A percentile compares a stretch with the other conserved stretches of the same genome.
Conservation (phyloP, 331 rosid genomes). For the Quercus phellos region DNA sequence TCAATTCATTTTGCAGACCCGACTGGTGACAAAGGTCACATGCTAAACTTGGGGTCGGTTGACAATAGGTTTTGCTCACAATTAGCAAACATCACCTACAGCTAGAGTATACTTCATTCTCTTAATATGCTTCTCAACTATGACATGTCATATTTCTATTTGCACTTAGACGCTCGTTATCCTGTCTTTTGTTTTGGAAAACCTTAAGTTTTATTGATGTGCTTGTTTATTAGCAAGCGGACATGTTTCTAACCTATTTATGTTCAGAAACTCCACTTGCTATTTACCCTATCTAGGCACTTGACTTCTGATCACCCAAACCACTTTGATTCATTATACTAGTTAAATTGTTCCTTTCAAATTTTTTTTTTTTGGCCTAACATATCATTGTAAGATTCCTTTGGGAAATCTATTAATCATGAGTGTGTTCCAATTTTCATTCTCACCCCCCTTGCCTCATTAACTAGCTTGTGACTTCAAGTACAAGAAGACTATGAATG, state of each 20-base stretch:
- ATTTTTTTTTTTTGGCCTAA: background rate
- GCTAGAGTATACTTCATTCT: background rate
- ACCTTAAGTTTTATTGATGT: background rate
- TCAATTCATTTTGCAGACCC: background rate
- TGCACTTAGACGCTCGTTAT: background rate
- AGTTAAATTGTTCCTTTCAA: background rate
- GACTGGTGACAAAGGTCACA: background rate
- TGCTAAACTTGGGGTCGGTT: background rate
- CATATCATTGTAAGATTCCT: background rate
- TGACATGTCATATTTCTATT: background rate
- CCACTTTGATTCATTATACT: background rate
- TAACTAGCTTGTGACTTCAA: background rate
- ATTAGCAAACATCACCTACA: background rate
- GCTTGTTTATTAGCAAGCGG: background rate
- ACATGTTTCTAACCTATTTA: background rate
- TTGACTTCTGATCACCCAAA: background rate
- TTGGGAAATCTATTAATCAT: background rate
- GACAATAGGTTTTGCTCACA: background rate
- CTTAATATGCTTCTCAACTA: background rate
- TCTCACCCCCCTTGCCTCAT: background rate
- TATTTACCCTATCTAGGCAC: background rate
- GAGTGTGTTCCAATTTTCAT: background rate
- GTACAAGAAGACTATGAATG: background rate
- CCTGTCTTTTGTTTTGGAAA: background rate
- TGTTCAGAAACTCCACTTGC: background rate